Evolutionary conservation across 208 protist genomes (phyloP), one percentile per base, ranked within the genome.

Genomic region (Leishmania martiniquensis): DNA sequence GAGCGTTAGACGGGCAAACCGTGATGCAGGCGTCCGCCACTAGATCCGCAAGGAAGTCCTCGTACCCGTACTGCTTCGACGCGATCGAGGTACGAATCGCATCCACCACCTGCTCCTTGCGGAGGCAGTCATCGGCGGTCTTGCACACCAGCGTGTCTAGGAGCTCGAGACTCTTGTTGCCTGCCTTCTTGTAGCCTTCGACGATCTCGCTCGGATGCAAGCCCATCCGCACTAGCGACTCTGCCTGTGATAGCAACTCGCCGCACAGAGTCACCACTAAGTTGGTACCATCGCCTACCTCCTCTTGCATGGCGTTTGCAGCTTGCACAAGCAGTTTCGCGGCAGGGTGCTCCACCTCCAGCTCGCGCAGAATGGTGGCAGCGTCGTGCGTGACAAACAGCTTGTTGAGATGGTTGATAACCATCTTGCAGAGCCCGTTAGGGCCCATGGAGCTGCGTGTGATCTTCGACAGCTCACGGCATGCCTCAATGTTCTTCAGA

Each of bases 391-490:
- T 99, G 47, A 99, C 98, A 87, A 99, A 99, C 10, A 99, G 87
- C 92, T 99, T 99, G 78, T 99, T 99, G 1, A 99, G 89, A 80
- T 99, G 98, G 89, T 99, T 99, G 76, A 99, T 98, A 39, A 99
- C 95, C 93, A 99, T 99, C 94, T 99, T 99, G 87, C 99, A 99
- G 84, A 99, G 98, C 15, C 98, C 99, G 81, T 99, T 99, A 20
- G 99, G 99, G 32, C 99, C 99, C 72, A 99, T 87, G 39, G 98
- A 99, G 55, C 99, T 99, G 69, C 97, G 92, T 4, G 98, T 99
- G 70, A 99, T 98, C 60, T 98, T 95, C 52, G 97, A 80, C 44
- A 99, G 91, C 87, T 99, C 93, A 71, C 98, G 97, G 79, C 95
- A 99, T 15, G 99, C 99, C 65, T 99, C 93, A 75, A 99, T 99